Evolutionary conservation across 371 early-diverging fungal species (phyloP).

Genomic region (Choanephora cucurbitarum): DNA sequence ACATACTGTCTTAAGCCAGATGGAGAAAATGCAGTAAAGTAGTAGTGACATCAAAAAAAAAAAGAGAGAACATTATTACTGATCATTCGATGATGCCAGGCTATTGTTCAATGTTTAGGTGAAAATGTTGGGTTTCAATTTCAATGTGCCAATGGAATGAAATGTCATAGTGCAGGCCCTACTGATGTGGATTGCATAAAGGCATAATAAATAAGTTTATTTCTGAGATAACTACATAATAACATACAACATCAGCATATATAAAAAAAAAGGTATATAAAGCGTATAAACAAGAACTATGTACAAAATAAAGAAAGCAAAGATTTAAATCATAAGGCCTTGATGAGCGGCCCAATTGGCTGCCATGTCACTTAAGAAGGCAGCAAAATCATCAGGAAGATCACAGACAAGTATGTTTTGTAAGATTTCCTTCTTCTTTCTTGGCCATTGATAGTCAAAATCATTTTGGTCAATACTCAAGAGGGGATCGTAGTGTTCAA

Average conservation of each 20-base stretch:
- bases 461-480: slow-evolving; percentile 8
- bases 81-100: no score
- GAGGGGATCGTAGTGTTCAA: slow-evolving; percentile 40
- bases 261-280: slow-evolving; percentile 2
- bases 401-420: slow-evolving; percentile 39
- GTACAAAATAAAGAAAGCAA: neutral
- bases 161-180: slow-evolving; percentile 13
- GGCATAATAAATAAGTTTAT: neutral
- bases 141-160: slow-evolving; percentile 8
- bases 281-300: neutral
- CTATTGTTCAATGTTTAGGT: slow-evolving; percentile 13
- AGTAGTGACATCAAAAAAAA: no score
- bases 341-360: slow-evolving; percentile 38
- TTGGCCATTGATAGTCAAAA: slow-evolving; percentile 12
- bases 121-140: slow-evolving; percentile 15
- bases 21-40: slow-evolving; percentile 6
- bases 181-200: slow-evolving; percentile 16
- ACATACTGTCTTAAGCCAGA: slow-evolving; percentile 9
- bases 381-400: slow-evolving; percentile 36
- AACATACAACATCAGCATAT: neutral
- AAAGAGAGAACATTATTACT: no score
- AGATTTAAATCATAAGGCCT: slow-evolving; percentile 26
- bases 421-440: slow-evolving; percentile 25
- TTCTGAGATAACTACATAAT: no score
- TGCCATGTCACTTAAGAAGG: slow-evolving; percentile 28